A percentile compares a stretch with the other conserved stretches of the same genome.
phyloP scores from a whole-genome alignment of 2,329 filamentous ascomycete genomes.

The Fusarium sacchari region DNA sequence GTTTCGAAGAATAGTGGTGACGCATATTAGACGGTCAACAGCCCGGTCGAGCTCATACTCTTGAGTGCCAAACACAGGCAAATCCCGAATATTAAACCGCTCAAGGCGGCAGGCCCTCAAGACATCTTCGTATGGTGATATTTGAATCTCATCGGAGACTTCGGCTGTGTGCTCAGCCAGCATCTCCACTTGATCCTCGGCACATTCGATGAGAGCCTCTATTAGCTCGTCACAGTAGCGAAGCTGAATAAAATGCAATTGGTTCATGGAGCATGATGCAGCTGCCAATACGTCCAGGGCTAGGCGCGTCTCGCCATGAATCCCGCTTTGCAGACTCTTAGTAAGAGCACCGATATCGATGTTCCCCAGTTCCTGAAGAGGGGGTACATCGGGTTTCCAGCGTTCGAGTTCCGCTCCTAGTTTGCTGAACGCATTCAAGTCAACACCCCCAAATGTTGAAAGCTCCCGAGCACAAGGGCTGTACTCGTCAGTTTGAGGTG shows the following conservation, averaged over 20 bases:
- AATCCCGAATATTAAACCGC: slow-evolving; percentile 75
- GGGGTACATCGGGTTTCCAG: slow-evolving; percentile 79
- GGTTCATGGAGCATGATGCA: slow-evolving; percentile 69
- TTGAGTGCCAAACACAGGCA: slow-evolving; percentile 76
- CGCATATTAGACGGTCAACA: slow-evolving; percentile 86
- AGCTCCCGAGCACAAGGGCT: slow-evolving; percentile 64
- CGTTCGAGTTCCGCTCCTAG: slow-evolving; percentile 74
- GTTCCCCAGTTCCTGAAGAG: slow-evolving; percentile 80
- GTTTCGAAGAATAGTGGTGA: slow-evolving; percentile 92
- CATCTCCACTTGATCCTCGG: slow-evolving; percentile 85
- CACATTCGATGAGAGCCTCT: slow-evolving; percentile 89
- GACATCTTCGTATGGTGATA: slow-evolving; percentile 89
- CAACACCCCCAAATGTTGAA: slow-evolving; percentile 76
- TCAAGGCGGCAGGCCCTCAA: slow-evolving; percentile 81
- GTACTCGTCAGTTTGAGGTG: slow-evolving; percentile 62
- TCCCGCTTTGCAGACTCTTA: slow-evolving; percentile 88
- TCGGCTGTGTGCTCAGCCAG: slow-evolving; percentile 87
- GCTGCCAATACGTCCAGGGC: slow-evolving; percentile 85
- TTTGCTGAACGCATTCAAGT: slow-evolving; percentile 71
- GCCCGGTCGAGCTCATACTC: slow-evolving; percentile 87
- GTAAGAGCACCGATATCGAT: slow-evolving; percentile 92
- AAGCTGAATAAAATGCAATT: slow-evolving; percentile 73
- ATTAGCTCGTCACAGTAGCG: slow-evolving; percentile 86
- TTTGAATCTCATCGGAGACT: slow-evolving; percentile 84
- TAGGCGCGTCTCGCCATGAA: slow-evolving; percentile 88